Base-by-base conservation (phyloP, 768 basidiomycete genomes). In the Auriscalpium orientale region DNA sequence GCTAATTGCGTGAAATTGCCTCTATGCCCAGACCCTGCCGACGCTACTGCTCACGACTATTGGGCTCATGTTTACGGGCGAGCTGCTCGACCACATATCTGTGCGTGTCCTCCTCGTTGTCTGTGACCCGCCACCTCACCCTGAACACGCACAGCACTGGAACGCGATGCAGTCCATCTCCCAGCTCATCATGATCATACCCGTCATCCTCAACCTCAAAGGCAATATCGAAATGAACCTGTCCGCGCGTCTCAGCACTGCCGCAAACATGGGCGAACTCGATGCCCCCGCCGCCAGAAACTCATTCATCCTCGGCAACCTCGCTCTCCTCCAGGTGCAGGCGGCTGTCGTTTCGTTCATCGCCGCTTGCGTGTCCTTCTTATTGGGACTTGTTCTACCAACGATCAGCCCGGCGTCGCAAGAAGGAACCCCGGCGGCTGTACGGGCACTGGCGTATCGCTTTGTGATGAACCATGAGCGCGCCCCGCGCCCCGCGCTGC, bases 181-280 rank as follows among this genome's bases (percentile, higher is more conserved):
- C 75, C 94, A 98, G 68, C 84, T 98, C 54, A 93, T 98, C 63
- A 92, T 98, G 78, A 91, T 98, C 53, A 85, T 98, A 4, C 95
- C 95, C 11, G 93, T 95, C 58, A 76, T 98, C 18, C 80, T 92
- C 60, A 98, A 98, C 64, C 81, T 99, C 55, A 98, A 97, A 65
- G 97, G 95, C n/a, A 92, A 99, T 66, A 80, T 98, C 38, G 97
- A 98, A 71, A 98, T 98, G 95, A 98, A 97, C 61, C 84, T 99
- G 8, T 95, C 94, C 4, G 93, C 97, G 1, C 82, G 95, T 13
- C 78, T 99, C n/a, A 88, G 90, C 1, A 99, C 97, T 0, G 88
- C 94, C 1, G 89, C 95, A 6, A 97, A 98, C 62, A 85, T 95
- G 51, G 95, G 95, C 46, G 84, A 93, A 58, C 83, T 99, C 5